Evolutionary conservation across 2,329 filamentous ascomycete genomes (phyloP).

Genomic region (Pseudocercospora macadamiae): DNA sequence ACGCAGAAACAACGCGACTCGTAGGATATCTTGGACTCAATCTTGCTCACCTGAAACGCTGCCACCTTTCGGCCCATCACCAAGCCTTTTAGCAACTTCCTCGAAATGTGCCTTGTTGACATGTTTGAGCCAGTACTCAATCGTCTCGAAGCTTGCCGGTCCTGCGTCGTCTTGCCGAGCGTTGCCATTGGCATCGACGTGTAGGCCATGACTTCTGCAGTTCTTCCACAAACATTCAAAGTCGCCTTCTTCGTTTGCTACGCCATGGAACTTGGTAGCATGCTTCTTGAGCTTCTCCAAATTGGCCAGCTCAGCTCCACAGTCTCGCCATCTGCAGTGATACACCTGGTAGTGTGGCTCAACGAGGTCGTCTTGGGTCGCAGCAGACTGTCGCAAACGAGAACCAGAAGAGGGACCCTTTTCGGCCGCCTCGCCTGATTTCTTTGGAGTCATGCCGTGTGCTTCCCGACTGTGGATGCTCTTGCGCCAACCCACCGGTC

Average conservation of each 20-base stretch:
- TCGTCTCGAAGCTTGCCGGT: conserved; percentile 40
- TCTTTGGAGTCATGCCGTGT: conserved; percentile 32
- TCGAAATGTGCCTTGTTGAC: conserved; percentile 56
- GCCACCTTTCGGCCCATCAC: conserved; percentile 61
- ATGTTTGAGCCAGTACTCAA: conserved; percentile 54
- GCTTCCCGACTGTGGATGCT: conserved; percentile 46
- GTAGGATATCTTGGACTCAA: background rate
- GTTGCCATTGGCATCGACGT: conserved; percentile 29
- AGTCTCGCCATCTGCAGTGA: conserved; percentile 61
- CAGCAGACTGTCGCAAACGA: conserved; percentile 23
- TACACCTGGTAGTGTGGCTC: conserved; percentile 51
- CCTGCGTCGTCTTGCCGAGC: conserved; percentile 27
- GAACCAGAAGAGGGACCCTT: conserved; percentile 19
- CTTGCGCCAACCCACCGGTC: conserved; percentile 56
- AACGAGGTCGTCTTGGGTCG: conserved; percentile 11
- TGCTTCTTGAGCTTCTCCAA: conserved; percentile 63
- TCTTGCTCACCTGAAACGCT: conserved; percentile 56
- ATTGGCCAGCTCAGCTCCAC: conserved; percentile 63
- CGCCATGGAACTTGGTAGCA: conserved; percentile 58
- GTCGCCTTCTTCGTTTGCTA: conserved; percentile 38
- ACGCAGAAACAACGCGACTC: background rate
- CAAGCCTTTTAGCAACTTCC: conserved; percentile 58
- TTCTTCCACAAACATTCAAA: conserved; percentile 52
- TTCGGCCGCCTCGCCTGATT: conserved; percentile 10
- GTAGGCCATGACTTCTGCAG: conserved; percentile 39